These are phyloP conservation scores for Dictyostelium gargantuum DNA, from an alignment of 208 protist genomes.

Conservation along the genomic window DNA sequence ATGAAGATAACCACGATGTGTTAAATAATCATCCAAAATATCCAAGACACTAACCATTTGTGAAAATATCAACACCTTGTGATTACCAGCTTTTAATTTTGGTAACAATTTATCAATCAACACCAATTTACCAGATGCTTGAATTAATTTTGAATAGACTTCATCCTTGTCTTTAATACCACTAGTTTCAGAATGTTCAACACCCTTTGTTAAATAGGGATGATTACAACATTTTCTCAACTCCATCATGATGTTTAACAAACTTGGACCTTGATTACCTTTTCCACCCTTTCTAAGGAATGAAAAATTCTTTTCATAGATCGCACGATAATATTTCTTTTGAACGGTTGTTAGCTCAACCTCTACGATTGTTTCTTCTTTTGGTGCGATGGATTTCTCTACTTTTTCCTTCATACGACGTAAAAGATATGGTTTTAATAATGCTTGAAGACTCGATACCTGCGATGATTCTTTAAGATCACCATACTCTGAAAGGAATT, in stretches of 20 bases:
- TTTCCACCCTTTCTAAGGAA: slow-evolving; percentile 30
- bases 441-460: slow-evolving; percentile 84
- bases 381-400: slow-evolving; percentile 96
- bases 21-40: slow-evolving; percentile 87
- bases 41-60: slow-evolving; percentile 85
- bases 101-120: slow-evolving; percentile 93
- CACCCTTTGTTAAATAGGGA: slow-evolving; percentile 82
- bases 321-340: slow-evolving; percentile 89
- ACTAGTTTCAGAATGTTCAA: neutral
- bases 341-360: slow-evolving; percentile 86
- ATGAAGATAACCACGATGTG: slow-evolving; percentile 79
- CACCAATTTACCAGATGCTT: slow-evolving; percentile 89
- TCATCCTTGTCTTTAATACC: neutral
- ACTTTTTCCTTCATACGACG: slow-evolving; percentile 96
- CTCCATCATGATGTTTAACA: slow-evolving; percentile 91
- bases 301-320: slow-evolving; percentile 82
- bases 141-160: slow-evolving; percentile 71
- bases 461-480: slow-evolving; percentile 78
- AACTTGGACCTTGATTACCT: slow-evolving; percentile 22
- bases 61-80: slow-evolving; percentile 88
- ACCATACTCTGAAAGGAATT: slow-evolving; percentile 80
- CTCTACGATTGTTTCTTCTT: slow-evolving; percentile 91
- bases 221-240: slow-evolving; percentile 88
- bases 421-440: slow-evolving; percentile 92
- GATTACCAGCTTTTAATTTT: slow-evolving; percentile 85